Percentiles rank a stretch among this genome's conserved stretches.
phyloP scores from a whole-genome alignment of 495 filamentous ascomycete genomes.

The Apiosordaria backusii region DNA sequence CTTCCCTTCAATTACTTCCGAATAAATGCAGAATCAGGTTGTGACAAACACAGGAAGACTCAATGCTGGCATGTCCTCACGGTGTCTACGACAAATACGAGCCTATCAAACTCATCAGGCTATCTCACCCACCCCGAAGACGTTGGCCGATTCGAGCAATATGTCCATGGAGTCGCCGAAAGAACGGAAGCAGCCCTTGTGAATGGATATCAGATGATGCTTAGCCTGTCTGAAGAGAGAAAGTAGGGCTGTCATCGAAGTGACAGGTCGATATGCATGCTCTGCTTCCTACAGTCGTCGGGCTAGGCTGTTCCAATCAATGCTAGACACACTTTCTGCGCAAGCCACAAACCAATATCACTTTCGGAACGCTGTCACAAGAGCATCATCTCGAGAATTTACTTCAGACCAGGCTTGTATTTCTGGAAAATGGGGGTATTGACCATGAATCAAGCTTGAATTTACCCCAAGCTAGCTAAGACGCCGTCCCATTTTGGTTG shows the following conservation, averaged over 20 bases:
- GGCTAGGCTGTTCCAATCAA: neutral
- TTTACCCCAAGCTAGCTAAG: constrained; percentile 38
- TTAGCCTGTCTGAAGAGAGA: neutral
- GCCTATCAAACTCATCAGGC: no score
- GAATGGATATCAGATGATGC: neutral
- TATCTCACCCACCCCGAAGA: no score
- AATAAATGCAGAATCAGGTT: no score
- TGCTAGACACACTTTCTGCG: neutral
- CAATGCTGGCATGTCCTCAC: no score
- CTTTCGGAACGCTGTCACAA: neutral
- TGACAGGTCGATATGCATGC: neutral
- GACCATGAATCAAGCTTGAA: constrained; percentile 29
- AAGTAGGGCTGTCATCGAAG: neutral
- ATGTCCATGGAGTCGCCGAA: neutral
- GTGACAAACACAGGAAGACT: no score
- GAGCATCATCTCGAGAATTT: neutral
- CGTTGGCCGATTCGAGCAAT: neutral
- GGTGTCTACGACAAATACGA: no score
- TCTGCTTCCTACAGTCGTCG: neutral
- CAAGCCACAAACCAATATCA: neutral
- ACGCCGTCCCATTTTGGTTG: constrained; percentile 38
- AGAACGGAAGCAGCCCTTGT: neutral
- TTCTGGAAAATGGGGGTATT: constrained; percentile 13
- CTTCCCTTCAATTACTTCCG: neutral
- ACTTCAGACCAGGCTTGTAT: constrained; percentile 20